These are phyloP conservation scores for Sodiomyces alkalinus DNA, from an alignment of 2,329 filamentous ascomycete species.

Conservation along the genomic window DNA sequence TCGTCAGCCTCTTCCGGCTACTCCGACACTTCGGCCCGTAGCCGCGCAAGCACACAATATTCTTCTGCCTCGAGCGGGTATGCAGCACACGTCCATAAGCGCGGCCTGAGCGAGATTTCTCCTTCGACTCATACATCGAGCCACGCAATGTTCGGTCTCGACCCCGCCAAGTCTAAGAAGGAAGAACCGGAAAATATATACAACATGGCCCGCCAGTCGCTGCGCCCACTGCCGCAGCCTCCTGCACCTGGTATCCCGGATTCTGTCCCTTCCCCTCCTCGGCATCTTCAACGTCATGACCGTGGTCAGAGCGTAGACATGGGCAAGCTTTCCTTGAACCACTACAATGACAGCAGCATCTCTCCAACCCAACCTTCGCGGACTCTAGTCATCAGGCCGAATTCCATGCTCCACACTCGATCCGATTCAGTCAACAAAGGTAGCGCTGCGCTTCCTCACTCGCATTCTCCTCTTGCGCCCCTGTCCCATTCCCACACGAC, in stretches of 20 bases:
- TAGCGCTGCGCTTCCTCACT: slow-evolving; percentile 15
- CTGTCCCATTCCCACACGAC: slow-evolving; percentile 24
- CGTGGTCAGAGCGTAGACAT: slow-evolving; percentile 53
- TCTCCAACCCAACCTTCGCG: slow-evolving; percentile 19
- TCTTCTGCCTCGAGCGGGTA: slow-evolving; percentile 55
- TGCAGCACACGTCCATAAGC: slow-evolving; percentile 43
- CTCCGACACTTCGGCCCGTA: slow-evolving; percentile 44
- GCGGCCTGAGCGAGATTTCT: slow-evolving; percentile 60
- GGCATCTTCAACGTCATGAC: slow-evolving; percentile 30
- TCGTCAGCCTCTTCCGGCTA: slow-evolving; percentile 58
- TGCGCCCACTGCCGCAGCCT: slow-evolving; percentile 58
- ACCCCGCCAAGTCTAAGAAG: slow-evolving; percentile 16
- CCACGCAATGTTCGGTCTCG: slow-evolving; percentile 14
- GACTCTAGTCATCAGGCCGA: no score
- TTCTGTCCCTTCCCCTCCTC: slow-evolving; percentile 17
- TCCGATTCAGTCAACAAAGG: slow-evolving; percentile 34
- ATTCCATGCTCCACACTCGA: slow-evolving; percentile 44
- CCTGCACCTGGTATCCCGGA: slow-evolving; percentile 15
- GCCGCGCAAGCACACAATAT: slow-evolving; percentile 53
- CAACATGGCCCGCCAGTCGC: slow-evolving; percentile 56
- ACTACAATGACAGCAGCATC: slow-evolving; percentile 23
- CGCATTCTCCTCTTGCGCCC: slow-evolving; percentile 16
- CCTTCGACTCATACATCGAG: slow-evolving; percentile 24
- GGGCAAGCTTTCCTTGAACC: slow-evolving; percentile 34
- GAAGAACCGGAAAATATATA: slow-evolving; percentile 47